These are phyloP conservation scores for Cladosporium sp. DNA, from an alignment of 2,329 filamentous ascomycete genomes.

Conservation along the genomic window DNA sequence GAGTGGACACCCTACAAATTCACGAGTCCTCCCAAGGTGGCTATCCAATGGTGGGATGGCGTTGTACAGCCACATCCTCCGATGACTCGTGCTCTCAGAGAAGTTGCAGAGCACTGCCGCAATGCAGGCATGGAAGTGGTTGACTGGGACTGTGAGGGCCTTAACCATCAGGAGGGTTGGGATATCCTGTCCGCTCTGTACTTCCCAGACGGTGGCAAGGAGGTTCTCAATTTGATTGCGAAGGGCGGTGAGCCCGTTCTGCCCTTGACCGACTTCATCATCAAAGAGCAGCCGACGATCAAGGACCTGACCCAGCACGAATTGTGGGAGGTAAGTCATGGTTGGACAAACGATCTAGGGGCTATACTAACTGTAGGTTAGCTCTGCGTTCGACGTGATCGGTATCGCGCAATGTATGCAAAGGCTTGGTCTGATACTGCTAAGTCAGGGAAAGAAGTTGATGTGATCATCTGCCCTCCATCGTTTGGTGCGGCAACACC, in stretches of 20 bases:
- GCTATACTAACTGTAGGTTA: not conserved
- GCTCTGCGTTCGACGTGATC: conserved; percentile 1
- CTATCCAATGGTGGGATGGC: conserved; percentile 59
- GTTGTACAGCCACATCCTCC: conserved; percentile 62
- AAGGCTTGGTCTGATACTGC: conserved; percentile 7
- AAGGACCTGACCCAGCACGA: conserved; percentile 39
- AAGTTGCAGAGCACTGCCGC: conserved; percentile 12
- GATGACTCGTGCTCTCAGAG: conserved; percentile 48
- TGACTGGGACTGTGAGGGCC: conserved; percentile 40
- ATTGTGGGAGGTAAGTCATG: conserved; percentile 26
- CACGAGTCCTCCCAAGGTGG: conserved; percentile 39
- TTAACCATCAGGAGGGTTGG: conserved; percentile 46
- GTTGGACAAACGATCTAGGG: not conserved
- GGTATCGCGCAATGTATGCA: conserved; percentile 6
- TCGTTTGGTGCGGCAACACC: conserved; percentile 50
- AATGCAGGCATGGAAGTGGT: conserved; percentile 47
- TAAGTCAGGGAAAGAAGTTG: conserved; percentile 33
- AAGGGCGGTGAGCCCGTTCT: conserved; percentile 52
- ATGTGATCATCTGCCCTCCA: conserved; percentile 58
- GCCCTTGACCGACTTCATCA: conserved; percentile 54
- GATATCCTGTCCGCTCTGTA: conserved; percentile 45
- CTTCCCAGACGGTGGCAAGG: conserved; percentile 54
- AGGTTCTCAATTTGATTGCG: conserved; percentile 46
- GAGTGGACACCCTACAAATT: conserved; percentile 6
- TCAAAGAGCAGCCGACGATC: conserved; percentile 48